Evolutionary conservation across 176 grass and related monocot species (phyloP).

Genomic region (Miscanthus lutarioriparius): DNA sequence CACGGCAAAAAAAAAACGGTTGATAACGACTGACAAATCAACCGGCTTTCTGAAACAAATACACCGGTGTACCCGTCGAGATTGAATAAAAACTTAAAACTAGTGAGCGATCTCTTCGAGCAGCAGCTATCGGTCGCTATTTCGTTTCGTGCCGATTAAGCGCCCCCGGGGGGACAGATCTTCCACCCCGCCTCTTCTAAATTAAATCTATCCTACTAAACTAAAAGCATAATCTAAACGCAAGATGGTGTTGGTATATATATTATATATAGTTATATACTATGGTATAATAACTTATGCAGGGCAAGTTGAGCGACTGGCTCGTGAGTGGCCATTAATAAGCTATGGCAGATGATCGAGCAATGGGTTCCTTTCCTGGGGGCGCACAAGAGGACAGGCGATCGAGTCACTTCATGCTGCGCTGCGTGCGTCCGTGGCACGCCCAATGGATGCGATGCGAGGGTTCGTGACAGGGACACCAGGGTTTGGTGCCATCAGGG

Average conservation of each 20-base stretch:
- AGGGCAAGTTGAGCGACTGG: no score
- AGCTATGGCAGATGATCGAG: neutral
- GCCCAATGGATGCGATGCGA: constrained; percentile 13
- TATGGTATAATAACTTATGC: no score
- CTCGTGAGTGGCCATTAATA: no score
- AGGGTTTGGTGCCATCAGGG: constrained; percentile 27
- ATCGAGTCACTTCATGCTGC: constrained; percentile 31
- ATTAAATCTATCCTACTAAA: neutral
- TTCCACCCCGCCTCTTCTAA: constrained; percentile 43
- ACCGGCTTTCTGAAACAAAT: no score
- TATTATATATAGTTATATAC: no score
- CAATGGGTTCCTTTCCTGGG: neutral
- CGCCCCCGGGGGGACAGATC: constrained; percentile 38
- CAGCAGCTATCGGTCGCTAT: neutral
- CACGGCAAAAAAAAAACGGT: no score
- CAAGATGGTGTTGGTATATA: neutral
- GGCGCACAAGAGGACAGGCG: constrained; percentile 11
- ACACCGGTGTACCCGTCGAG: neutral
- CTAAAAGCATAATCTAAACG: neutral
- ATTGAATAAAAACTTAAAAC: neutral
- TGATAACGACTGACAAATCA: no score
- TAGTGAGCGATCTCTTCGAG: neutral
- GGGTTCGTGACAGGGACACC: constrained; percentile 17
- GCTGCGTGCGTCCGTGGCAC: constrained; percentile 8
- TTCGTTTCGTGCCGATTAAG: neutral